A percentile compares a stretch with the other conserved stretches of the same genome.
phyloP scores from a whole-genome alignment of 352 stramenopile species.

The Plasmopara viticola region DNA sequence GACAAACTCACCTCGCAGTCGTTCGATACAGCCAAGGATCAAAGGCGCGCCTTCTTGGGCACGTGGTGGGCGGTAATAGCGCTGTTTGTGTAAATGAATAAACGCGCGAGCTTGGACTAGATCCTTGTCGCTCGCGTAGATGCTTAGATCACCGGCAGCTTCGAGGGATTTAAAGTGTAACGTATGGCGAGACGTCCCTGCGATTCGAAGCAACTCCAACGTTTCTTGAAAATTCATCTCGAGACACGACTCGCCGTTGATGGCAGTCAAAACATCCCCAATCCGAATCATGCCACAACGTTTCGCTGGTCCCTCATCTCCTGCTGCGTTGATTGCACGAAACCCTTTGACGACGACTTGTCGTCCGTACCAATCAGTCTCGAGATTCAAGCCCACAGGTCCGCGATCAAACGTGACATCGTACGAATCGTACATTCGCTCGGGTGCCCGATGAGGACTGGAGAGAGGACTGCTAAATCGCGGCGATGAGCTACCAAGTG shows the following conservation, averaged over 20 bases:
- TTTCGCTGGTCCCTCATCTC: slow-evolving; percentile 44
- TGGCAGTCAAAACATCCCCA: slow-evolving; percentile 66
- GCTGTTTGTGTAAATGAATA: slow-evolving; percentile 75
- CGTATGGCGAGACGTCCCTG: slow-evolving; percentile 38
- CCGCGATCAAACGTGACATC: slow-evolving; percentile 59
- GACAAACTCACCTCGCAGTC: slow-evolving; percentile 63
- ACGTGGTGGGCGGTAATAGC: slow-evolving; percentile 47
- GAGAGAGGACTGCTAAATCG: slow-evolving; percentile 6
- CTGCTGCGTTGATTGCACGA: slow-evolving; percentile 34
- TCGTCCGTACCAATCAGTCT: slow-evolving; percentile 70
- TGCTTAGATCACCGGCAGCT: slow-evolving; percentile 51
- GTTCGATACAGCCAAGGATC: slow-evolving; percentile 64
- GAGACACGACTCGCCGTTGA: slow-evolving; percentile 64
- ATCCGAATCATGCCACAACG: slow-evolving; percentile 56
- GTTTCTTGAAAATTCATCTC: slow-evolving; percentile 63
- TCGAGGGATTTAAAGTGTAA: slow-evolving; percentile 77
- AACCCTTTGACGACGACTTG: slow-evolving; percentile 73
- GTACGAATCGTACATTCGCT: slow-evolving; percentile 59
- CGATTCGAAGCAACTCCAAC: slow-evolving; percentile 34
- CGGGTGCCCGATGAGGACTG: slow-evolving; percentile 1
- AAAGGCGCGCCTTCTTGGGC: slow-evolving; percentile 15
- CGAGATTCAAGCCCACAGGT: slow-evolving; percentile 57
- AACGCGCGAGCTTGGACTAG: slow-evolving; percentile 62
- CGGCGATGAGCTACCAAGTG: slow-evolving; percentile 9
- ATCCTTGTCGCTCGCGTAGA: slow-evolving; percentile 56